Conservation (phyloP, 2,329 filamentous ascomycete species). For the Cercospora janseana region DNA sequence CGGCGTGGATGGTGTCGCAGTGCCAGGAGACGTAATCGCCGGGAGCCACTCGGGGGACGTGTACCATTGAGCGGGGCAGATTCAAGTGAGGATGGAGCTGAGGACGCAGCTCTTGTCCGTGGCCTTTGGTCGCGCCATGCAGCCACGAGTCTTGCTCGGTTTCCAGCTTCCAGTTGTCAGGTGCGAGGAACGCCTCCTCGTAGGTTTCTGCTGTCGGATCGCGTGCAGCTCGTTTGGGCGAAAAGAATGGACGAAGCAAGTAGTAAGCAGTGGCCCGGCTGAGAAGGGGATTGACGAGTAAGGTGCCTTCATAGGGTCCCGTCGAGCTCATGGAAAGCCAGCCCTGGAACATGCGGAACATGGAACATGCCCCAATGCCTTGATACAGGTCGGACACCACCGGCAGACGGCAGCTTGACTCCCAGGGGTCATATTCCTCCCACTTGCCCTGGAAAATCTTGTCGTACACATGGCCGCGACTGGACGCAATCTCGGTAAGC, state of each 20-base stretch:
- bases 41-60: conserved; percentile 65
- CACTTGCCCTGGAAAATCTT: conserved; percentile 70
- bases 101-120: conserved; percentile 65
- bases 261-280: conserved; percentile 74
- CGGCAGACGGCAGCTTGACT: conserved; percentile 65
- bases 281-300: conserved; percentile 78
- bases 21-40: conserved; percentile 79
- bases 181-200: conserved; percentile 48
- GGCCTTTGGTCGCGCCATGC: conserved; percentile 68
- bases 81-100: conserved; percentile 68
- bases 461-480: conserved; percentile 65
- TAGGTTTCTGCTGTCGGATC: conserved; percentile 39
- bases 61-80: conserved; percentile 67
- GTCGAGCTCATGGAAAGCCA: conserved; percentile 80
- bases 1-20: conserved; percentile 71
- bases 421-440: conserved; percentile 82
- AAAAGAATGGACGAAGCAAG: conserved; percentile 81
- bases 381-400: conserved; percentile 75
- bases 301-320: conserved; percentile 71
- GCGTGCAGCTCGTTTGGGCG: conserved; percentile 45
- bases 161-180: conserved; percentile 62
- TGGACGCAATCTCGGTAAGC: not conserved
- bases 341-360: conserved; percentile 86
- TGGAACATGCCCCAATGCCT: conserved; percentile 75
- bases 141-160: conserved; percentile 57